These are phyloP conservation scores for Backusella morwellensis DNA, from an alignment of 192 early-diverging fungal species.

Conservation along the genomic window DNA sequence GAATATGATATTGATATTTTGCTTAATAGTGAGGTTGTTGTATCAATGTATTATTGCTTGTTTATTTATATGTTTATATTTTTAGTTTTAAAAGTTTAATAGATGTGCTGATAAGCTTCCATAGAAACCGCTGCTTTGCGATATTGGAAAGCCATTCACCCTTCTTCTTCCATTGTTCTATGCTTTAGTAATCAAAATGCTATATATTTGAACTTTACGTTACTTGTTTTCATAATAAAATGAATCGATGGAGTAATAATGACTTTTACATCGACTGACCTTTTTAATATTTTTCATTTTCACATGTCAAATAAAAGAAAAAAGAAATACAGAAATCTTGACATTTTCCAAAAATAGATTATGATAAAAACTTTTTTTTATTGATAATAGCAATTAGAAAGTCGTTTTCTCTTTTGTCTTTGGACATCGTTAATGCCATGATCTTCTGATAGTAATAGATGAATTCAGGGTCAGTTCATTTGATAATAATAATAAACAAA, in stretches of 20 bases:
- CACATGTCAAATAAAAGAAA: neutral
- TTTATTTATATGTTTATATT: neutral
- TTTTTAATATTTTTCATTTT: neutral
- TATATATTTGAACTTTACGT: neutral
- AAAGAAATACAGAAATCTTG: neutral
- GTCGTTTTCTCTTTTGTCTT: neutral
- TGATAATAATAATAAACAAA: too few relatives aligned
- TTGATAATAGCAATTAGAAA: neutral
- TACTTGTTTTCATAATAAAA: neutral
- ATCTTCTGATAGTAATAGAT: neutral
- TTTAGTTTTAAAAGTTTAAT: neutral
- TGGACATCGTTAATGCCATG: neutral
- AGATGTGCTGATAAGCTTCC: neutral
- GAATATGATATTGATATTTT: neutral
- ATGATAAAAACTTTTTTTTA: neutral
- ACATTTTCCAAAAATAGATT: constrained; percentile 5
- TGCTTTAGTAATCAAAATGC: neutral
- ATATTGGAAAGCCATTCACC: neutral
- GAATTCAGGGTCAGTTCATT: too few relatives aligned
- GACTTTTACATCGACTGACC: neutral
- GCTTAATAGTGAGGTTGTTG: too few relatives aligned
- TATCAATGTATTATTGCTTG: neutral
- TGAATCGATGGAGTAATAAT: neutral
- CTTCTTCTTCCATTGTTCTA: neutral
- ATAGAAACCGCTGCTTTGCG: neutral